Percentiles rank a stretch among this genome's conserved stretches.
These are phyloP conservation scores for Fomitopsis pulvina DNA, from an alignment of 768 basidiomycete species.

Conservation along the genomic window DNA sequence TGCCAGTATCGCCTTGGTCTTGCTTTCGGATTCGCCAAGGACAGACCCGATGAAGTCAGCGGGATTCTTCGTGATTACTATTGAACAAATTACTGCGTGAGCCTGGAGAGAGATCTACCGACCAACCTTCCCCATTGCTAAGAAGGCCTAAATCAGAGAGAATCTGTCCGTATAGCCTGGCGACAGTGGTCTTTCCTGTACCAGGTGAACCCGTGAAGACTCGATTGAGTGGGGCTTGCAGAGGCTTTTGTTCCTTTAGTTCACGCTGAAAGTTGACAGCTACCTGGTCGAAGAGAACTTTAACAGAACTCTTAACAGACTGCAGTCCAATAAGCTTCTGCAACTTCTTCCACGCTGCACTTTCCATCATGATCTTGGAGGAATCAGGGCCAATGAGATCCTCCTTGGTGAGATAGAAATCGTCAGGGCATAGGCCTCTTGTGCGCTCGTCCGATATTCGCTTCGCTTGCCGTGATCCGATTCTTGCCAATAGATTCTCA, in stretches of 20 bases:
- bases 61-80: conserved; percentile 63
- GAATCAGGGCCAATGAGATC: conserved; percentile 67
- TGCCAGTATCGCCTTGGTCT: conserved; percentile 58
- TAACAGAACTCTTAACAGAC: conserved; percentile 49
- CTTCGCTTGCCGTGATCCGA: conserved; percentile 47
- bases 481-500: conserved; percentile 39
- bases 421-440: conserved; percentile 34
- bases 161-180: conserved; percentile 58
- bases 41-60: conserved; percentile 56
- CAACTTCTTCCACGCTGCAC: conserved; percentile 44
- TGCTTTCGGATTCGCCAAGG: conserved; percentile 54
- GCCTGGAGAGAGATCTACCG: background rate
- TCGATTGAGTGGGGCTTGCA: conserved; percentile 52
- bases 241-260: conserved; percentile 44
- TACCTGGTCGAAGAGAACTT: conserved; percentile 38
- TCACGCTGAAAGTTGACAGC: conserved; percentile 55
- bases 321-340: conserved; percentile 48
- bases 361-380: conserved; percentile 36
- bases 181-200: conserved; percentile 69
- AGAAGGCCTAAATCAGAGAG: conserved; percentile 54
- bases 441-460: conserved; percentile 38
- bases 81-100: background rate
- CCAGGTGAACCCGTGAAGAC: conserved; percentile 65
- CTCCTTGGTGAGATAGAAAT: conserved; percentile 43
- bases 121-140: conserved; percentile 65